Evolutionary conservation across 2,329 filamentous ascomycete genomes (phyloP), one percentile per base, ranked within the genome.

Genomic region (Aspergillus fructus): DNA sequence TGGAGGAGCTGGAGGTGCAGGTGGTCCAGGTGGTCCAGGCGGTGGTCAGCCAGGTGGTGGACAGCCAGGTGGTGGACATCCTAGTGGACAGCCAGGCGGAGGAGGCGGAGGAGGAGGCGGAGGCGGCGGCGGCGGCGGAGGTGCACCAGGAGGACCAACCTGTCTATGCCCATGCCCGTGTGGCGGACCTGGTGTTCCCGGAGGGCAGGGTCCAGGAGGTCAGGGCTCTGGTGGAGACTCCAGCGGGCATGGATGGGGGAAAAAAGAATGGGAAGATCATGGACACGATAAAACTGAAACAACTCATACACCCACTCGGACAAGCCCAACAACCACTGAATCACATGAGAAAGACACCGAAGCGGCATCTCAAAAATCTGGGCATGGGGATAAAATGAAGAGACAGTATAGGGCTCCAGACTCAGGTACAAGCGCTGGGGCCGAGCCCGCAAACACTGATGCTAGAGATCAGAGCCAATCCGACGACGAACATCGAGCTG

Each of bases 21-120:
- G 37, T 11, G n/a, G 19, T 11, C 40, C n/a, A 48, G 49, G 24
- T 3, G 60, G 58, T 43, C 56, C 60, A 15, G 34, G 34, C 4
- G 34, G 34, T 40, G 43, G 53, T 11, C 48, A 34, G 12, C 43
- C 58, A 12, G 49, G 58, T 1, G 37, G 30, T 21, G n/a, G 7
- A 12, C 40, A 17, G 5, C n/a, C n/a, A 1, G 42, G 42, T 3
- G 42, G 42, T 8, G 23, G 24, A 24, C 45, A 51, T 12, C 42
- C 49, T 30, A 45, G 51, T 19, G 45, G 24, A 4, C 40, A 42
- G 19, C 46, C 46, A 13, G 23, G 42, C 4, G 42, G 42, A 6
- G 42, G 42, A 1, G 24, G 24, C 13, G 45, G 24, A 34, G 24
- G 12, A 21, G 24, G 24, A 13, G 43, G 43, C 5, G 43, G 43